Conservation (phyloP, 352 stramenopile genomes). For the Globisporangium cylindrosporum region DNA sequence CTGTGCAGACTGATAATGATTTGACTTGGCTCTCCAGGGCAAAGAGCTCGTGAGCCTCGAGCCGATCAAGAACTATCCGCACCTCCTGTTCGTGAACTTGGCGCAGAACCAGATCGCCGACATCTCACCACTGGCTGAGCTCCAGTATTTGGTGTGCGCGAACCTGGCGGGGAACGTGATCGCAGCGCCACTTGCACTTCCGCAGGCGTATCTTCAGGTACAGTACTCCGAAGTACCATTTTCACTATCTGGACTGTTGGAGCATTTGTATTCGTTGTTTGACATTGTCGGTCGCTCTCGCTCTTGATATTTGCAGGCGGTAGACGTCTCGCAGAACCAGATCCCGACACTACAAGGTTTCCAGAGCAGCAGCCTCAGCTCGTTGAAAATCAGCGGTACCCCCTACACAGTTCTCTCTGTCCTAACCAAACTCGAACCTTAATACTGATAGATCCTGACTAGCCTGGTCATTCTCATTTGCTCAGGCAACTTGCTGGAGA, state of each 20-base stretch:
- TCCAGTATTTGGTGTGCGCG: conserved; percentile 57
- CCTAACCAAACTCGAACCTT: background rate
- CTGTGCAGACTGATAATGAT: background rate
- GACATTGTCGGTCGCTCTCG: background rate
- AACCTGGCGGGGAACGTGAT: conserved; percentile 65
- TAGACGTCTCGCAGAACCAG: conserved; percentile 74
- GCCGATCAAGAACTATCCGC: conserved; percentile 53
- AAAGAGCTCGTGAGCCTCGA: conserved; percentile 55
- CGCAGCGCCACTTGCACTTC: conserved; percentile 26
- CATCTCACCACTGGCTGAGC: conserved; percentile 36
- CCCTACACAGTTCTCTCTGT: background rate
- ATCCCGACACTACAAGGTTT: conserved; percentile 52
- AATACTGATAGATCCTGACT: background rate
- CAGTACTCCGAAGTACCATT: background rate
- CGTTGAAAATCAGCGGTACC: conserved; percentile 62
- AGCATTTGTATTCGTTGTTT: background rate
- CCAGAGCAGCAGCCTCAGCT: conserved; percentile 42
- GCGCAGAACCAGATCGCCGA: conserved; percentile 67
- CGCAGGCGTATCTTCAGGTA: conserved; percentile 64
- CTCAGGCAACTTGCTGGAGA: conserved; percentile 51
- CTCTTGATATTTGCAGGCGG: conserved; percentile 21
- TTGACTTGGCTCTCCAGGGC: conserved; percentile 23
- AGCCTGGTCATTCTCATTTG: background rate
- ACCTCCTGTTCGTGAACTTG: conserved; percentile 73
- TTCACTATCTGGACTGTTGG: background rate